These are phyloP conservation scores for Candida germanica DNA, from an alignment of 805 yeast genomes.

Conservation along the genomic window DNA sequence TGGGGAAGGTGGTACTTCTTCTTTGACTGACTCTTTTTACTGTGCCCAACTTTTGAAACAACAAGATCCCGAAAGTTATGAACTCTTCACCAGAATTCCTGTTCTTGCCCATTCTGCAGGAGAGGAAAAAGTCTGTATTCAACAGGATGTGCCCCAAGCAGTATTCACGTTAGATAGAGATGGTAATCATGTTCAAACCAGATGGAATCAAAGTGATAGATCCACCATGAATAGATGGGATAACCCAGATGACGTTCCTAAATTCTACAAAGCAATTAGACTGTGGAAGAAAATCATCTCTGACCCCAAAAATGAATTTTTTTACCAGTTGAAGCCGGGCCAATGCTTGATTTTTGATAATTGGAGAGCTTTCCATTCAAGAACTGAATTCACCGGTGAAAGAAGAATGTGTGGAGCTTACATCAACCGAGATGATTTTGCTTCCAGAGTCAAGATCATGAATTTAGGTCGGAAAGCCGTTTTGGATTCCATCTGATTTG, in stretches of 20 bases:
- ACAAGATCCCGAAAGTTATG: slow-evolving; percentile 49
- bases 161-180: slow-evolving; percentile 51
- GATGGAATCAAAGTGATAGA: slow-evolving; percentile 73
- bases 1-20: slow-evolving; percentile 65
- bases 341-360: slow-evolving; percentile 66
- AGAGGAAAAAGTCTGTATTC: slow-evolving; percentile 58
- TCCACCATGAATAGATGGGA: slow-evolving; percentile 54
- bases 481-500: slow-evolving; percentile 32
- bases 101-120: slow-evolving; percentile 78
- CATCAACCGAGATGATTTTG: slow-evolving; percentile 64
- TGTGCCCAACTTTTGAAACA: slow-evolving; percentile 51
- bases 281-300: slow-evolving; percentile 55
- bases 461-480: slow-evolving; percentile 49
- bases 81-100: slow-evolving; percentile 45
- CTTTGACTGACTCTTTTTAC: slow-evolving; percentile 63
- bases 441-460: slow-evolving; percentile 40
- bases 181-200: slow-evolving; percentile 56
- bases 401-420: slow-evolving; percentile 74
- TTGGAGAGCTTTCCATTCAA: slow-evolving; percentile 71
- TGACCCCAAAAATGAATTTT: slow-evolving; percentile 48
- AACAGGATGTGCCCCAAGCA: slow-evolving; percentile 55
- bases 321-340: slow-evolving; percentile 59
- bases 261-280: slow-evolving; percentile 55
- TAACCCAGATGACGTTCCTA: slow-evolving; percentile 47
- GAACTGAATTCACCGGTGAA: slow-evolving; percentile 64